A percentile compares a stretch with the other conserved stretches of the same genome.
These are phyloP conservation scores for Hordeum pubiflorum DNA, from an alignment of 202 grass and related monocot genomes.

Conservation along the genomic window DNA sequence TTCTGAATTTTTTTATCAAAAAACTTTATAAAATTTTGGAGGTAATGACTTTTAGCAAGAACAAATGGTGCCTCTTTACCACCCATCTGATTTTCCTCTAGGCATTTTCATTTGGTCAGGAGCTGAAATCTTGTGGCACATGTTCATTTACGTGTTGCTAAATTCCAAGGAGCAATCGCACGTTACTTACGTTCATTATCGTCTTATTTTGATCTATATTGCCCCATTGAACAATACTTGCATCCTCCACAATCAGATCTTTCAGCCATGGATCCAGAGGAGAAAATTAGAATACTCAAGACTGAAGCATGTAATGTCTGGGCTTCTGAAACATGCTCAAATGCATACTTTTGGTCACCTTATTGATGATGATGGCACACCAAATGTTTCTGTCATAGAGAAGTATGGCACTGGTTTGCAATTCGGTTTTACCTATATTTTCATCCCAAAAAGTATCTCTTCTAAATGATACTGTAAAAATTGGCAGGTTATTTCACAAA, in stretches of 20 bases:
- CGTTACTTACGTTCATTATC: background rate
- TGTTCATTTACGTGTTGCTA: background rate
- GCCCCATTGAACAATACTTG: conserved; percentile 6
- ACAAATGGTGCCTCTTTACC: background rate
- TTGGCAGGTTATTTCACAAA: conserved; percentile 54
- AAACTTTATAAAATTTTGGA: background rate
- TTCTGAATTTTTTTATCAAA: background rate
- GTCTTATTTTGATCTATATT: background rate
- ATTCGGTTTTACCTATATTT: background rate
- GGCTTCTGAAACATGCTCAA: conserved; percentile 73
- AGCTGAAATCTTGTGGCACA: background rate
- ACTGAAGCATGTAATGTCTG: conserved; percentile 75
- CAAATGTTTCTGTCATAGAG: conserved; percentile 48
- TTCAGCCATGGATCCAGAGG: conserved; percentile 88
- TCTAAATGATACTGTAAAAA: conserved; percentile 2
- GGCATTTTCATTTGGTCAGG: background rate
- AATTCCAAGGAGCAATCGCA: background rate
- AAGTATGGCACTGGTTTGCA: conserved; percentile 42
- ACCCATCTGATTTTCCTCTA: background rate
- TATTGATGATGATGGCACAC: conserved; percentile 53
- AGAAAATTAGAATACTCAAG: conserved; percentile 73
- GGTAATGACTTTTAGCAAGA: background rate
- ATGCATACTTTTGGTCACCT: conserved; percentile 51
- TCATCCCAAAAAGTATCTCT: background rate
- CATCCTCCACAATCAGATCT: conserved; percentile 42